A percentile compares a stretch with the other conserved stretches of the same genome.
phyloP scores from a whole-genome alignment of 257 asterid species.

The Eucommia ulmoides region DNA sequence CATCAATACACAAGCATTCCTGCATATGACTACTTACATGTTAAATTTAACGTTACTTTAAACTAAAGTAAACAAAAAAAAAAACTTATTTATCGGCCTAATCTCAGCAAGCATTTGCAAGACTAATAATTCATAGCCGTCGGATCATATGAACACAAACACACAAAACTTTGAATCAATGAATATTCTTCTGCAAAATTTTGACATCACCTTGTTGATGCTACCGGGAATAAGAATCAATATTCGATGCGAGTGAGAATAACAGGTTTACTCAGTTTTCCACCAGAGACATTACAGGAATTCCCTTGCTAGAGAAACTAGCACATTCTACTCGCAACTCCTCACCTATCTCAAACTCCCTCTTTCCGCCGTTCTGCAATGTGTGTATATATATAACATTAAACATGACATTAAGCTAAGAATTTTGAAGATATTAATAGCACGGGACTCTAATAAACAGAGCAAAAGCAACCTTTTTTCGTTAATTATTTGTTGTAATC shows the following conservation, averaged over 20 bases:
- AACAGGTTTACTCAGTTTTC: conserved; percentile 13
- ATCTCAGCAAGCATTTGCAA: not conserved
- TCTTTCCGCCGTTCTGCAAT: conserved; percentile 35
- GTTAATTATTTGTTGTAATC: not conserved
- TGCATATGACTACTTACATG: no score
- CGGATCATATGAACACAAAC: not conserved
- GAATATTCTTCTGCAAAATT: not conserved
- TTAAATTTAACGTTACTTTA: no score
- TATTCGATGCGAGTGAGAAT: not conserved
- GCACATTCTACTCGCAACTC: conserved; percentile 52
- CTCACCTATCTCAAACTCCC: conserved; percentile 59
- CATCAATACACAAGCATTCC: no score
- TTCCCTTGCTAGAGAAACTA: conserved; percentile 79
- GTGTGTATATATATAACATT: not conserved
- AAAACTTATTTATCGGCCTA: not conserved
- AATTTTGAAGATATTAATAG: not conserved
- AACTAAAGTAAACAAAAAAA: no score
- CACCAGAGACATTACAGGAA: conserved; percentile 67
- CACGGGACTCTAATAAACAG: not conserved
- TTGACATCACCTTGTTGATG: conserved; percentile 2
- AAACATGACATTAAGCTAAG: not conserved
- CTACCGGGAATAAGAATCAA: no score
- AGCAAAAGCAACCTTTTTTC: not conserved
- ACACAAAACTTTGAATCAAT: not conserved
- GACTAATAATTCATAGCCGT: not conserved